These are phyloP conservation scores for Myxozyma melibiosi DNA, from an alignment of 805 yeast genomes.

Conservation along the genomic window DNA sequence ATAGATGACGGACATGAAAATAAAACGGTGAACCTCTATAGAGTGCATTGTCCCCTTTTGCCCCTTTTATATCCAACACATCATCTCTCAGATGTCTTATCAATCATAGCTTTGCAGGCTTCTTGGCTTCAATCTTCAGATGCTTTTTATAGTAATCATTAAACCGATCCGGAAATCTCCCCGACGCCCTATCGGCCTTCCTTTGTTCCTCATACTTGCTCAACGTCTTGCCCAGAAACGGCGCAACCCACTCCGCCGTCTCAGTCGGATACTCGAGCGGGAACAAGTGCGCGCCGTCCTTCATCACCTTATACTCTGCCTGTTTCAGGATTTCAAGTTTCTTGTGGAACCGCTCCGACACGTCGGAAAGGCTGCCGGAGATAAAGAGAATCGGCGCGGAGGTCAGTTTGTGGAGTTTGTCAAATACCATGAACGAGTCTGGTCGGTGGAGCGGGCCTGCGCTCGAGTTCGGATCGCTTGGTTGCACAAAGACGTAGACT, in stretches of 20 bases:
- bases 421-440: conserved; percentile 1
- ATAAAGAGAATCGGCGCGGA: conserved; percentile 13
- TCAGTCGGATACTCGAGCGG: conserved; percentile 18
- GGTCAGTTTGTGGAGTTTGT: conserved; percentile 1
- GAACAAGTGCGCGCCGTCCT: conserved; percentile 12
- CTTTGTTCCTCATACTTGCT: neutral
- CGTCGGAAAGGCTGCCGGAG: conserved; percentile 8
- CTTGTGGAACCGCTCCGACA: neutral
- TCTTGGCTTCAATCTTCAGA: neutral
- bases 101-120: neutral
- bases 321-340: neutral
- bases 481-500: conserved; percentile 16
- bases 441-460: conserved; percentile 2
- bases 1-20: no score
- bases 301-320: conserved; percentile 8
- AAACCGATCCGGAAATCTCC: neutral
- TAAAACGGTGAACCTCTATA: no score
- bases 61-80: no score
- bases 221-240: conserved; percentile 1
- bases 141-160: neutral
- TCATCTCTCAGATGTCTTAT: no score
- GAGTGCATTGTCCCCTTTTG: no score
- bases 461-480: neutral
- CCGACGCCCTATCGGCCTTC: neutral
- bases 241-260: conserved; percentile 12